Conservation (phyloP, 2,329 filamentous ascomycete genomes). For the Penicillium fuscoglaucum region DNA sequence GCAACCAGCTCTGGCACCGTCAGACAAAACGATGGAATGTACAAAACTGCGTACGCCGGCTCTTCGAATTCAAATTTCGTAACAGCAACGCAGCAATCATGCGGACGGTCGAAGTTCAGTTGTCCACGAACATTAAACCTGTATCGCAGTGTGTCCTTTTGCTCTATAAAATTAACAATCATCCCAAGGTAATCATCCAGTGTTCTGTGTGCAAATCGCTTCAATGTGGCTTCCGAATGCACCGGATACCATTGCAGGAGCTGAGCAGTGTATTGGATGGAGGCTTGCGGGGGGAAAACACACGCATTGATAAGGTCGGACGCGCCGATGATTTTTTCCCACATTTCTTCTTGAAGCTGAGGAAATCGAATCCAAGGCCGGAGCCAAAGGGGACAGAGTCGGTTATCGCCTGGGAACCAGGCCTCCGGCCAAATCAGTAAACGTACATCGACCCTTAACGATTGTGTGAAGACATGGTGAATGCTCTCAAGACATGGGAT, state of each 20-base stretch:
- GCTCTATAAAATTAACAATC: background rate
- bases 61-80: background rate
- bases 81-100: background rate
- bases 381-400: background rate
- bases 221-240: background rate
- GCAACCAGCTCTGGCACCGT: conserved; percentile 25
- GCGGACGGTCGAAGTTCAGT: background rate
- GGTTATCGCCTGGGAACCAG: background rate
- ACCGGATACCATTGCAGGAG: background rate
- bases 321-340: background rate
- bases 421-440: background rate
- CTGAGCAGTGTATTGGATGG: background rate
- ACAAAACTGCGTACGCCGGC: conserved; percentile 29
- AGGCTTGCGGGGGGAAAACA: background rate
- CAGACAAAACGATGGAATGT: conserved; percentile 31
- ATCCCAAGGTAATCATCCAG: background rate
- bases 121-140: background rate
- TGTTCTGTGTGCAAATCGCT: background rate
- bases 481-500: background rate
- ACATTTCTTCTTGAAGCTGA: background rate
- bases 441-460: background rate
- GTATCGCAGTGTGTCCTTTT: background rate
- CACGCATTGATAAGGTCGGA: background rate
- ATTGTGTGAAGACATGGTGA: background rate
- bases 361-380: conserved; percentile 2